Conservation (phyloP, 2,329 filamentous ascomycete species). For the Fusarium miscanthi region DNA sequence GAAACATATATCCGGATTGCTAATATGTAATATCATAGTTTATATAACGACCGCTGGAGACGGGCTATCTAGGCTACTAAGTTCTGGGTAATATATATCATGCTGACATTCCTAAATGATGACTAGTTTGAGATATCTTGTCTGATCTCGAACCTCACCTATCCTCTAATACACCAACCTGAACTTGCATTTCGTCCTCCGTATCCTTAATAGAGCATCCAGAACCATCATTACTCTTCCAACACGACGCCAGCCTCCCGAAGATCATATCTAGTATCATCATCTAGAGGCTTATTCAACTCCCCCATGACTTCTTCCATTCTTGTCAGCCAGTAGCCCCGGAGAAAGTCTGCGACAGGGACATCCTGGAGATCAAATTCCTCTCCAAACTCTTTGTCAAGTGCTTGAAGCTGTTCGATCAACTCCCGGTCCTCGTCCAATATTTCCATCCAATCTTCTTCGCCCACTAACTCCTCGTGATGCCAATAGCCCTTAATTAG, state of each 20-base stretch:
- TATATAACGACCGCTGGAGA: accelerated
- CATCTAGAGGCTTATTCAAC: accelerated
- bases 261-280: accelerated
- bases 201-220: accelerated
- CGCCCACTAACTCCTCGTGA: no score
- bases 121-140: accelerated
- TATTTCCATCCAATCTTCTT: not conserved
- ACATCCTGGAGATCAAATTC: accelerated
- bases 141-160: accelerated
- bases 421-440: not conserved
- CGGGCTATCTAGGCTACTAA: not conserved
- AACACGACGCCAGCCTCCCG: accelerated
- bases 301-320: not conserved
- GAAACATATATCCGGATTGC: not conserved
- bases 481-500: no score
- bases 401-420: not conserved
- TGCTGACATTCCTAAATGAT: no score
- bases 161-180: not conserved
- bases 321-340: not conserved
- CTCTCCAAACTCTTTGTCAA: not conserved
- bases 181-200: not conserved
- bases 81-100: not conserved
- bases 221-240: accelerated
- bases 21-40: accelerated
- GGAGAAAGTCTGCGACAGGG: not conserved